Conservation (phyloP, 1,139 yeast genomes). For the Candida sanyaensis region DNA sequence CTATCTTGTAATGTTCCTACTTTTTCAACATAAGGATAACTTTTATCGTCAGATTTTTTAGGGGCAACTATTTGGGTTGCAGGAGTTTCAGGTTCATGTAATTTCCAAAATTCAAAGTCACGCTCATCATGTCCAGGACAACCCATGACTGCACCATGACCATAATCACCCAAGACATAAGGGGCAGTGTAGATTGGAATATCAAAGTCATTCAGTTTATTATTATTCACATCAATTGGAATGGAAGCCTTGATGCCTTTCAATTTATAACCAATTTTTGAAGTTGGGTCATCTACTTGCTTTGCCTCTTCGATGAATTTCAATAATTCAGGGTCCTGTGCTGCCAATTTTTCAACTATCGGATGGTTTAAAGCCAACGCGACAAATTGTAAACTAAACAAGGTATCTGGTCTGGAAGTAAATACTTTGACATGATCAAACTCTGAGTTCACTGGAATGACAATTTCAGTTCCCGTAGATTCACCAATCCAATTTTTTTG, state of each 20-base stretch:
- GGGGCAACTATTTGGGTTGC: conserved; percentile 51
- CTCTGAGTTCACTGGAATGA: conserved; percentile 33
- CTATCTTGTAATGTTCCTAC: conserved; percentile 53
- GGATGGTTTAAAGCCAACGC: conserved; percentile 79
- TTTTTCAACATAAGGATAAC: conserved; percentile 49
- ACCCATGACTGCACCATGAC: conserved; percentile 96
- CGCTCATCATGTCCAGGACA: conserved; percentile 92
- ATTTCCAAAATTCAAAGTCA: conserved; percentile 77
- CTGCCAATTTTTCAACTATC: conserved; percentile 41
- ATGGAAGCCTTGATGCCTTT: conserved; percentile 49
- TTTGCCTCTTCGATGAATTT: conserved; percentile 44
- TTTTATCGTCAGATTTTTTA: conserved; percentile 16
- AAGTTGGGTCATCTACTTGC: conserved; percentile 44
- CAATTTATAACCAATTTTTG: conserved; percentile 67
- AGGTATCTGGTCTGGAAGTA: conserved; percentile 90
- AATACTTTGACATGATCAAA: conserved; percentile 50
- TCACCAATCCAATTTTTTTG: conserved; percentile 93
- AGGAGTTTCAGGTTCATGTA: conserved; percentile 51
- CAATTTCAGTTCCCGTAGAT: conserved; percentile 75
- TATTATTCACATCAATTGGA: conserved; percentile 53
- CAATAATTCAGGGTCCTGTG: conserved; percentile 39
- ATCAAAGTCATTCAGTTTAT: conserved; percentile 16
- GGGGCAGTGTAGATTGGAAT: conserved; percentile 89
- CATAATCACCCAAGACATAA: conserved; percentile 80
- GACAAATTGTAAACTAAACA: conserved; percentile 77